phyloP scores from a whole-genome alignment of 1,284 basidiomycete genomes.

The Irpex sp. region DNA sequence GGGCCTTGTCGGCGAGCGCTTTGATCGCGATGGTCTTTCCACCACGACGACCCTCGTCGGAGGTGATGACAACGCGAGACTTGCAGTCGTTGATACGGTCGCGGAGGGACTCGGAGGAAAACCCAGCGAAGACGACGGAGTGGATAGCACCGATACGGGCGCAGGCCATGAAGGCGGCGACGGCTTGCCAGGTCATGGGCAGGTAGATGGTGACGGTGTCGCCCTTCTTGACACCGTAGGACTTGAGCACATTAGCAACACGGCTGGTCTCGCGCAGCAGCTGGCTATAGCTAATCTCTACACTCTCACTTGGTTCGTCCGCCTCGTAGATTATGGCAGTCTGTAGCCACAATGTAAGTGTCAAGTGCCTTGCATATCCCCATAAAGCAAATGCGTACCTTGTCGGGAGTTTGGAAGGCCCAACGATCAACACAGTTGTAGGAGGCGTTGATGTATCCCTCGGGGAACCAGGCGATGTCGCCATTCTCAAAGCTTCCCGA shows the following conservation, averaged over 20 bases:
- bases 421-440: conserved; percentile 99
- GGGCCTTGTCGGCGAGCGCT: conserved; percentile 90
- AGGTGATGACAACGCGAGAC: conserved; percentile 89
- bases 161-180: conserved; percentile 94
- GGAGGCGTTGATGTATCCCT: conserved; percentile 84
- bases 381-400: conserved; percentile 40
- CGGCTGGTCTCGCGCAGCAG: conserved; percentile 89
- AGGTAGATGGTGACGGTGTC: conserved; percentile 93
- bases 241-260: conserved; percentile 90
- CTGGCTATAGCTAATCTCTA: conserved; percentile 78
- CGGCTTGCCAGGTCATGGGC: conserved; percentile 91
- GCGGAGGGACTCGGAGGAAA: conserved; percentile 94
- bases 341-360: conserved; percentile 27
- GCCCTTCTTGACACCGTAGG: conserved; percentile 91
- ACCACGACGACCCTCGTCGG: conserved; percentile 93
- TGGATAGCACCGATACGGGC: conserved; percentile 97
- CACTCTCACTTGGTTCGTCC: conserved; percentile 86
- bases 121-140: conserved; percentile 98
- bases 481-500: conserved; percentile 84
- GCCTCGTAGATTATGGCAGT: conserved; percentile 98
- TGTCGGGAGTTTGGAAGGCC: conserved; percentile 90
- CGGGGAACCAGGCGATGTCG: conserved; percentile 95
- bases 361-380: too few relatives aligned
- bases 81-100: conserved; percentile 92
- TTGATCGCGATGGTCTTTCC: conserved; percentile 97